Evolutionary conservation across 129 eudicot species (phyloP), one percentile per base, ranked within the genome.

Genomic region (Mikania micrantha): DNA sequence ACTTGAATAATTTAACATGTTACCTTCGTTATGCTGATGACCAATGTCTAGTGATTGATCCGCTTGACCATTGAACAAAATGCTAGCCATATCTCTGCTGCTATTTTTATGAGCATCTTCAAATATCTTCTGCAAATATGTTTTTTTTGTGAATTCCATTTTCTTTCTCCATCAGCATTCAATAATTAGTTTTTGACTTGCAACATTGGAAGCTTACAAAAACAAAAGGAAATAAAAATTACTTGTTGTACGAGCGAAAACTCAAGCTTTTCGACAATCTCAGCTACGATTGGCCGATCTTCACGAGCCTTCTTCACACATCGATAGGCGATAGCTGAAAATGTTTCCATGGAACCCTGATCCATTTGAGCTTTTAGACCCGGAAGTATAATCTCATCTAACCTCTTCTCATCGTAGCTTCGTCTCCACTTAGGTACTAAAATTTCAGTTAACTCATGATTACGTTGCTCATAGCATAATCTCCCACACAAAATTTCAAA

Each of bases 351-450:
- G 28, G 57, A 44, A 9, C 28, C 21, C 1, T 57, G n/a, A 15
- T 27, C 58, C 58, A 65, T 65, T 11, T 44, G 57, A 12, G 8
- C 42, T 16, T 16, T 44, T 27, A 65, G 24, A 44, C 22, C 56
- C 3, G 54, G 57, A 13, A 27, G 62, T 4, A 56, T 56, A 27
- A 56, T 56, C 62, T 56, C 62, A 13, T 56, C 62, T 1, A 56
- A 27, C 38, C 62, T 56, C 0, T 27, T 27, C 16, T 65, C 70
- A 0, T 44, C 10, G 1, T 44, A 65, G n/a, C 56, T 27, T 4
- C 13, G 21, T 65, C 52, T 42, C 70, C 70, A 65, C 28, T 44
- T 65, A n/a, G 70, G 70, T 41, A 65, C 70, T 65, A 44, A 28
- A 42, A 25, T 44, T 1, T 28, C 27, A 27, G n/a, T 28, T 8